A percentile compares a stretch with the other conserved stretches of the same genome.
phyloP scores from a whole-genome alignment of 306 rosid species.

The Myrica gale region DNA sequence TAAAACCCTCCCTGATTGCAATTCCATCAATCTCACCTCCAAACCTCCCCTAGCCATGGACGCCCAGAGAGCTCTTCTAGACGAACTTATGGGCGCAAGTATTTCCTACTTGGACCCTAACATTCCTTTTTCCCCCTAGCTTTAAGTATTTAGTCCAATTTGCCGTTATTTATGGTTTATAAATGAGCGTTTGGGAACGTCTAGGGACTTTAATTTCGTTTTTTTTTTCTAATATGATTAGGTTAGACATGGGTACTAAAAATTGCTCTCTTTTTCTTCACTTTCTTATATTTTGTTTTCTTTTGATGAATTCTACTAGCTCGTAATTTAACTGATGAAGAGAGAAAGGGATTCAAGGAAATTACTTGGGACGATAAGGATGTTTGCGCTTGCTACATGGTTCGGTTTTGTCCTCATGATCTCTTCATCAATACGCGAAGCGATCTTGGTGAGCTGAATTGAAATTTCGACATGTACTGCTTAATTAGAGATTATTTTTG shows the following conservation, averaged over 20 bases:
- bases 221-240: neutral
- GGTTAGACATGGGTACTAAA: neutral
- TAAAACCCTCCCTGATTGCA: neutral
- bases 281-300: neutral
- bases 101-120: constrained; percentile 10
- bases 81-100: constrained; percentile 99
- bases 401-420: constrained; percentile 98
- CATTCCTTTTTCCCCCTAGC: neutral
- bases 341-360: constrained; percentile 83
- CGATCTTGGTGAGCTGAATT: constrained; percentile 71
- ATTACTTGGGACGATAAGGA: constrained; percentile 89
- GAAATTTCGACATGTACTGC: neutral
- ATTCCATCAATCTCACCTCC: neutral
- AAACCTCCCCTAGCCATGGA: constrained; percentile 55
- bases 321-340: constrained; percentile 92
- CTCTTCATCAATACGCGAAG: constrained; percentile 96
- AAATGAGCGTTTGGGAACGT: neutral
- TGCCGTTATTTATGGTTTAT: neutral
- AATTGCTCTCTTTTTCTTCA: neutral
- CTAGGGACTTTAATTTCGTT: neutral
- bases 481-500: constrained; percentile 3
- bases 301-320: constrained; percentile 44
- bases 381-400: constrained; percentile 89
- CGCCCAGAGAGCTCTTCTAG: constrained; percentile 97
- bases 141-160: neutral